phyloP scores from a whole-genome alignment of 2,329 filamentous ascomycete genomes.

The Trichoderma guizhouense region DNA sequence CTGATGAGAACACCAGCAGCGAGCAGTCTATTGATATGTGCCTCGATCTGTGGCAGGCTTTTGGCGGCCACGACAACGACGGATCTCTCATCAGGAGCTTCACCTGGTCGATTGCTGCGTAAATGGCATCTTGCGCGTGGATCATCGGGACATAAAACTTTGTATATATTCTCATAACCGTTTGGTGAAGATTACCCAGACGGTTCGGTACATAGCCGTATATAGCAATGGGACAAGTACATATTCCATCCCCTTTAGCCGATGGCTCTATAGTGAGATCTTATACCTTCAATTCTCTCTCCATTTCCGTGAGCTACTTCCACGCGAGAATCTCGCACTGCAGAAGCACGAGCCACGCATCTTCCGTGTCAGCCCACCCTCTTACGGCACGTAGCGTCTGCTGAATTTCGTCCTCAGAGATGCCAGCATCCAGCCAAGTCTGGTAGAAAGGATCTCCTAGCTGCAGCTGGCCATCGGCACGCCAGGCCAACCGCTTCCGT shows the following conservation, averaged over 20 bases:
- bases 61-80: constrained; percentile 16
- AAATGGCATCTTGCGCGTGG: not conserved
- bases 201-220: not conserved
- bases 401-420: constrained; percentile 3
- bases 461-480: constrained; percentile 1
- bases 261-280: not conserved
- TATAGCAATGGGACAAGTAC: not conserved
- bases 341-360: constrained; percentile 4
- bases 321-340: constrained; percentile 11
- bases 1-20: constrained; percentile 16
- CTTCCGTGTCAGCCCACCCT: not conserved
- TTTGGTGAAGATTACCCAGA: not conserved
- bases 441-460: constrained; percentile 5
- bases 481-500: constrained; percentile 1
- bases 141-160: not conserved
- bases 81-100: constrained; percentile 17
- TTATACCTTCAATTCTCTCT: not conserved
- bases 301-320: not conserved
- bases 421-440: constrained; percentile 10
- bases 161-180: constrained; percentile 1
- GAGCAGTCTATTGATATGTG: constrained; percentile 21
- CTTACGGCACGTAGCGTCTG: not conserved
- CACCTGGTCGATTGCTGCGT: constrained; percentile 16
- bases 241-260: not conserved
- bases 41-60: constrained; percentile 18